Conservation (phyloP, 177 flowering plant species). For the Vitis hybrid region DNA sequence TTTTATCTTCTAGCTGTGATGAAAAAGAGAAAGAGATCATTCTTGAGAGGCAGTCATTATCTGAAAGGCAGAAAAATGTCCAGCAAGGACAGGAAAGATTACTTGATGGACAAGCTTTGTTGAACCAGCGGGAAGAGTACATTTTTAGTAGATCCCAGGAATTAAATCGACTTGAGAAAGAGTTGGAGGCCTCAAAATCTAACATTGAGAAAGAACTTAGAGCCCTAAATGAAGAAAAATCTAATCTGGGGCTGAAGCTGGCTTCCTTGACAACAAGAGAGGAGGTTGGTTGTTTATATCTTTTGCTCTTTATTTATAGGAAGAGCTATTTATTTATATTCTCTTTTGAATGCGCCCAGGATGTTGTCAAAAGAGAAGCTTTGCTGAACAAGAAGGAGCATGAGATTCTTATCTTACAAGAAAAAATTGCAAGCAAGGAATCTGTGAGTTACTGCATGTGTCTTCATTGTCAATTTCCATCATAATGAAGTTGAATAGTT, state of each 20-base stretch:
- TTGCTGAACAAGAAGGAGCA: slow-evolving; percentile 61
- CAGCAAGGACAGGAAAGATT: slow-evolving; percentile 70
- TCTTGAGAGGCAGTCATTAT: slow-evolving; percentile 66
- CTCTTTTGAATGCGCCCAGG: slow-evolving; percentile 41
- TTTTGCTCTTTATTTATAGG: background rate
- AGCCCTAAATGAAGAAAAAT: slow-evolving; percentile 52
- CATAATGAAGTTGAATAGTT: background rate
- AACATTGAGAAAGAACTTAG: slow-evolving; percentile 42
- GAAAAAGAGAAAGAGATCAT: slow-evolving; percentile 72
- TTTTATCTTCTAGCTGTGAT: slow-evolving; percentile 56
- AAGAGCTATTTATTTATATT: background rate
- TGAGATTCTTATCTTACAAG: slow-evolving; percentile 62
- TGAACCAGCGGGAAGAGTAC: slow-evolving; percentile 77
- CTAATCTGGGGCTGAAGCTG: slow-evolving; percentile 36
- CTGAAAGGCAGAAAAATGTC: slow-evolving; percentile 58
- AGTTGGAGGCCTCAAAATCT: slow-evolving; percentile 52
- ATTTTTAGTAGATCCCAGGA: slow-evolving; percentile 55
- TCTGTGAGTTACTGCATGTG: slow-evolving; percentile 48
- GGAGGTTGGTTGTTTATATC: slow-evolving; percentile 44
- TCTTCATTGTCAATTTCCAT: background rate
- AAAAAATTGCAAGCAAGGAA: slow-evolving; percentile 62
- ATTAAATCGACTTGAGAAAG: slow-evolving; percentile 54
- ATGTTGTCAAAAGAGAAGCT: slow-evolving; percentile 49
- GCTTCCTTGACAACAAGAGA: slow-evolving; percentile 62
- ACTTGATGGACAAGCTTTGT: slow-evolving; percentile 66